A percentile compares a stretch with the other conserved stretches of the same genome.
These are phyloP conservation scores for Exophiala xenobiotica DNA, from an alignment of 2,329 filamentous ascomycete genomes.

Conservation along the genomic window DNA sequence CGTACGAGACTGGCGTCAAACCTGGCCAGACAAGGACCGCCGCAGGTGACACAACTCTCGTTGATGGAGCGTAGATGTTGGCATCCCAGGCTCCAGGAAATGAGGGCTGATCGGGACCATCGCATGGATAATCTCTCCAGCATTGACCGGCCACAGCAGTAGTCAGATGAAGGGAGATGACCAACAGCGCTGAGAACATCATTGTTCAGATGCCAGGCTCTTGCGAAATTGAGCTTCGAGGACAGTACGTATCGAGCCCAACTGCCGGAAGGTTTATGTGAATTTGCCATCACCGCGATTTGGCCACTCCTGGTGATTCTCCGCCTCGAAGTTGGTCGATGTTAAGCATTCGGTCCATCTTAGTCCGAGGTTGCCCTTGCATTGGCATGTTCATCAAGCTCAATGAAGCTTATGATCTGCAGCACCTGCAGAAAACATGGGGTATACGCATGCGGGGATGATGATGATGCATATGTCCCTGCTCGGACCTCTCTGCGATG, in stretches of 20 bases:
- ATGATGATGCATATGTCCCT: background rate
- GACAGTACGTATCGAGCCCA: no score
- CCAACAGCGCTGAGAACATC: background rate
- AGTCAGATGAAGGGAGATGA: background rate
- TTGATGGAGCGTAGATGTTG: slow-evolving; percentile 19
- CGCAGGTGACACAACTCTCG: slow-evolving; percentile 51
- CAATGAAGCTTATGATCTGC: background rate
- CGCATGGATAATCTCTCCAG: slow-evolving; percentile 58
- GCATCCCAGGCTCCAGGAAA: slow-evolving; percentile 59
- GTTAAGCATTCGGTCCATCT: background rate
- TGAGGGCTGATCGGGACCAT: slow-evolving; percentile 48
- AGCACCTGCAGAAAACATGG: slow-evolving; percentile 3
- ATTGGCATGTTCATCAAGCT: no score
- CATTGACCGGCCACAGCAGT: slow-evolving; percentile 36
- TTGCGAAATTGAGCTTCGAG: background rate
- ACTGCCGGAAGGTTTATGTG: background rate
- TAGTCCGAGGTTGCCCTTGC: background rate
- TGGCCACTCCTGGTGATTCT: background rate
- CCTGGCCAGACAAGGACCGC: slow-evolving; percentile 42
- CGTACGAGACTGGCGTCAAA: slow-evolving; percentile 36
- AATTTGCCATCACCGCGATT: background rate
- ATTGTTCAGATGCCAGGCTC: no score
- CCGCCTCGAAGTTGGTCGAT: background rate
- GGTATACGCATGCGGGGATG: slow-evolving; percentile 1
- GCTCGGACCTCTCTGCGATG: background rate